These are phyloP conservation scores for Pleurotus ostreatus DNA, from an alignment of 768 basidiomycete genomes.

Conservation along the genomic window DNA sequence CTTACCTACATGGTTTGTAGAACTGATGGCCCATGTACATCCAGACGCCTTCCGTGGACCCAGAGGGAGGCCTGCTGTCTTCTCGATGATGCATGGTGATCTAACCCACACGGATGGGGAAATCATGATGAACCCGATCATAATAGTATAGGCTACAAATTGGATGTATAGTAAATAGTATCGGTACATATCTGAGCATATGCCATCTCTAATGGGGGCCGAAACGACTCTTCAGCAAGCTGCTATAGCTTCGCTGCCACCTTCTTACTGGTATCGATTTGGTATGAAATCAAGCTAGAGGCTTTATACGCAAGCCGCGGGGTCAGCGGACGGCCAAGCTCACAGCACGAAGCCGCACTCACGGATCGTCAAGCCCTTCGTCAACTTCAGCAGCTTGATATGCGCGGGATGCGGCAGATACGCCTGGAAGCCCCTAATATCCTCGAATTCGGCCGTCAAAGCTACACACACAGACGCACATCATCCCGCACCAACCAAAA, in stretches of 20 bases:
- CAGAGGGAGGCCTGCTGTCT: too few species aligned
- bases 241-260: neutral
- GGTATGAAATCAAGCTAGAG: conserved; percentile 7
- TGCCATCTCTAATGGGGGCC: too few species aligned
- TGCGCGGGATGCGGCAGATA: conserved; percentile 1
- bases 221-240: too few species aligned
- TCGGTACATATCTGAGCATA: too few species aligned
- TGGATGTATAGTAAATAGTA: too few species aligned
- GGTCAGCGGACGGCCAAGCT: neutral
- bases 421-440: conserved; percentile 1
- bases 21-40: too few species aligned
- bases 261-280: neutral
- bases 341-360: neutral
- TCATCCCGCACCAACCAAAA: neutral
- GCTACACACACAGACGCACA: neutral
- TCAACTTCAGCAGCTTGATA: neutral
- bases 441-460: conserved; percentile 5
- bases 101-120: too few species aligned
- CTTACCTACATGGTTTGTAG: too few species aligned
- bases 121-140: too few species aligned
- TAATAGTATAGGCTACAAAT: too few species aligned
- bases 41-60: too few species aligned
- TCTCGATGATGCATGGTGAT: too few species aligned
- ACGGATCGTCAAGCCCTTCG: neutral
- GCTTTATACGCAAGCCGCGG: neutral